Evolutionary conservation across 257 asterid genomes (phyloP), one percentile per base, ranked within the genome.

Genomic region (Cordia subcordata): DNA sequence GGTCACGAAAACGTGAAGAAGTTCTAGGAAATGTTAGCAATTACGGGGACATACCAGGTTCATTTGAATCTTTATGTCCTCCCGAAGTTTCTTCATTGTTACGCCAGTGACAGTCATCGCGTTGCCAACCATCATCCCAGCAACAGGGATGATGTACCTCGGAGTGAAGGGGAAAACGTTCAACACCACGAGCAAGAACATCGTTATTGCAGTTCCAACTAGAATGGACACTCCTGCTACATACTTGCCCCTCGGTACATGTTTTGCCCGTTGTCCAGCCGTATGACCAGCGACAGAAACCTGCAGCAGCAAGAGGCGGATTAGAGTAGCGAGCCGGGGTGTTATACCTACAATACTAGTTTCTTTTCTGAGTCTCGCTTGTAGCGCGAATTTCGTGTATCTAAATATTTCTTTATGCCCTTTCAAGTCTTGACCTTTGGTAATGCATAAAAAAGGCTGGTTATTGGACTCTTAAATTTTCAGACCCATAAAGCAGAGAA

Each of bases 61-160:
- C 71, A 70, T 77, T 62, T 91, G 98, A 1, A 86, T 84, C 82
- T 84, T 85, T 79, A 91, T 85, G 68, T 91, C 98, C 46, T 91
- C 98, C 0, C 96, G 85, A 42, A 91, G 90, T 49, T 79, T 91
- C 47, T 91, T 91, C 96, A 91, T 91, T 0, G 98, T 85, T 0
- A 91, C 98, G 0, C 96, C 98, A 4, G 98, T 91, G 33, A 88
- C 98, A 0, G 94, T 91, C 98, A 91, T 91, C 0, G 98, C 80
- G 27, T 88, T 91, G 13, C 98, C 96, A 42, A 88, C 95, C 95
- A 91, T 85, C 98, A 91, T 88, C 47, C 98, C 98, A 0, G 96
- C 85, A 5, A 91, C 82, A 0, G 98, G 96, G 68, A 91, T 85
- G 52, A 91, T 91, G 72, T 82, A 91, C 60, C 93, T 74, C 8